Conservation (phyloP, 2,329 filamentous ascomycete species). For the Pseudogymnoascus sp. region DNA sequence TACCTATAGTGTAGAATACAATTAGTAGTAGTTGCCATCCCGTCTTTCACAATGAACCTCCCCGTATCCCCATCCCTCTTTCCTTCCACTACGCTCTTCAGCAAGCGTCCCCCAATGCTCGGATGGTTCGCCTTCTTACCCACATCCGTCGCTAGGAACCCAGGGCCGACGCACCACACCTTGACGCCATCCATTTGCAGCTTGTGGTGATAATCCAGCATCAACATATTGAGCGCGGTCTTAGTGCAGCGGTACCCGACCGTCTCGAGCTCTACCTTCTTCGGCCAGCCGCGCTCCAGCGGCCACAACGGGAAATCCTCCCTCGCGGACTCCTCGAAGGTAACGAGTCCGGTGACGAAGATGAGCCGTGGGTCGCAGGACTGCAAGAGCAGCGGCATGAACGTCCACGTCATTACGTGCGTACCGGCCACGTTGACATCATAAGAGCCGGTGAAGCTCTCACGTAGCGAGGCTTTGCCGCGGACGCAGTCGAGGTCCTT, state of each 20-base stretch:
- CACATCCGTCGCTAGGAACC: conserved; percentile 39
- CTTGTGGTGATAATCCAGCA: conserved; percentile 36
- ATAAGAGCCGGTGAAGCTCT: conserved; percentile 21
- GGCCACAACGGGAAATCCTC: conserved; percentile 16
- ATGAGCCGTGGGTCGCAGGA: conserved; percentile 36
- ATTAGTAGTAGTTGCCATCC: background rate
- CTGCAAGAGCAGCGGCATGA: conserved; percentile 31
- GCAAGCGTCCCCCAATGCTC: conserved; percentile 29
- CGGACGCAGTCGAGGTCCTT: conserved; percentile 26
- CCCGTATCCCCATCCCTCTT: conserved; percentile 34
- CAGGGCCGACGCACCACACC: conserved; percentile 39
- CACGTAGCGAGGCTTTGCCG: conserved; percentile 23
- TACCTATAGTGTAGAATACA: background rate
- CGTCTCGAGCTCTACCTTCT: conserved; percentile 22
- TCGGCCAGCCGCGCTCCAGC: conserved; percentile 34
- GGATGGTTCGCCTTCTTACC: conserved; percentile 29
- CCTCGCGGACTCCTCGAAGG: conserved; percentile 24
- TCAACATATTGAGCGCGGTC: conserved; percentile 40
- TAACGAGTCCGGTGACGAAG: conserved; percentile 36
- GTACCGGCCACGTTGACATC: conserved; percentile 28
- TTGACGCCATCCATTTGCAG: conserved; percentile 42
- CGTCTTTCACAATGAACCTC: conserved; percentile 24
- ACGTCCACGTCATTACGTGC: conserved; percentile 24
- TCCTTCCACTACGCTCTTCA: conserved; percentile 34
- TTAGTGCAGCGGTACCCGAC: conserved; percentile 35